Evolutionary conservation across 108 stramenopile species (phyloP), one percentile per base, ranked within the genome.

Genomic region (Nitzschia sp.): DNA sequence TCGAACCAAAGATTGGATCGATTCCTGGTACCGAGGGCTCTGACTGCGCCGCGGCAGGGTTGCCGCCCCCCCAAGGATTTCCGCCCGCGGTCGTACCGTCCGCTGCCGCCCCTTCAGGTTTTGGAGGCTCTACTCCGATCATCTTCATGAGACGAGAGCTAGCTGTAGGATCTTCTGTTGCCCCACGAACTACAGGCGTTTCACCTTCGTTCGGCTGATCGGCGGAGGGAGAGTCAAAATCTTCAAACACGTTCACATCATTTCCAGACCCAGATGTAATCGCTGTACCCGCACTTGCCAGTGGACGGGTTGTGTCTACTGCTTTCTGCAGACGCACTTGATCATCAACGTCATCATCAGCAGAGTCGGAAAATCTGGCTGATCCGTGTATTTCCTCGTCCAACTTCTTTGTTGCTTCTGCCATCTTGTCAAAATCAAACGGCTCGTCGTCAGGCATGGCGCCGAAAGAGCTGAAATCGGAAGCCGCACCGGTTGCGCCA

Each of bases 241-340:
- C 93, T 72, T 92, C 93, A 72, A 95, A 95, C 11, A 95, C 93
- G 66, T 87, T 92, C 23, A 92, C 89, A 72, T 86, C 47, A 53
- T 95, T 80, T 1, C 90, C 90, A 11, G 86, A 84, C 21, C 92
- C 92, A 0, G 88, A 86, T 34, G 73, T 72, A 52, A 93, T 87
- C 22, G 92, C 90, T 35, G 86, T 93, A 13, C 92, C 92, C 38
- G 67, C 76, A 45, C 75, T 75, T n/a, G 92, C 88, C 52, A 93
- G 75, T 19, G 92, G 92, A 66, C 92, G 77, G 55, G 64, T 80
- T 3, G 86, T 66, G 69, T 93, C 86, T 9, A 93, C 84, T 19
- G 52, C 48, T 19, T 53, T 63, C n/a, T n/a, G n/a, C n/a, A n/a
- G n/a, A n/a, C n/a, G n/a, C n/a, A 48, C 26, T 3, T 45, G 9